Base-by-base conservation (phyloP, 2,329 filamentous ascomycete species). In the Trematosphaeria pertusa region DNA sequence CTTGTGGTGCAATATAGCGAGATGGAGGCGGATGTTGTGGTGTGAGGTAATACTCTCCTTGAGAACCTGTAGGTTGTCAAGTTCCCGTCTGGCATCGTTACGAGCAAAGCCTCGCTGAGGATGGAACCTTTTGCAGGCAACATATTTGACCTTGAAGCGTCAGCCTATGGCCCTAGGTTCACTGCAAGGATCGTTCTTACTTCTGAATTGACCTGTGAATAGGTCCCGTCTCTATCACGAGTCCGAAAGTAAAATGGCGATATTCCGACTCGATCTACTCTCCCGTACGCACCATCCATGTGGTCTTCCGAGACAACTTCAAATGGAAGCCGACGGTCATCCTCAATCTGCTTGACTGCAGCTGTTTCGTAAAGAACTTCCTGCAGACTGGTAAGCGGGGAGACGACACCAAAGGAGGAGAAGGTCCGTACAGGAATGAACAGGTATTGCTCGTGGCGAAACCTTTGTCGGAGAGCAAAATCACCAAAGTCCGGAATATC, bases 41-140 rank as follows among this genome's bases (percentile, higher is more conserved):
- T 45, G 42, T 10, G 14, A 30, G 8, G 34, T 45, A 26, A 45
- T 31, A 17, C 34, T 45, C 12, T 45, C 42, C 14, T 45, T 45
- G 14, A 45, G 24, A 28, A 45, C 42, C 18, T 45, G 14, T 17
- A 45, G 32, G 36, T 45, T 38, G 15, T 31, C 35, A 3, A 38
- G 28, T 18, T 45, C 34, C 8, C 42, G 42, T 10, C 32, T 17
- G 17, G 35, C 15, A 5, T 37, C 42, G 20, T 5, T 18, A 20
- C 19, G 19, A 11, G 20, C 11, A 4, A 19, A 21, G n/a, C 14
- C 17, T 4, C 20, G 21, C 24, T 20, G 32, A 4, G 28, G 12
- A 21, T 45, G 42, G 14, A 45, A 45, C 38, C 42, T 38, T 26
- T 45, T 45, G 24, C 34, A 45, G 11, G 42, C 42, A 12, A 45